Conservation (phyloP, 1,139 yeast species). For the Scheffersomyces parashehatae region DNA sequence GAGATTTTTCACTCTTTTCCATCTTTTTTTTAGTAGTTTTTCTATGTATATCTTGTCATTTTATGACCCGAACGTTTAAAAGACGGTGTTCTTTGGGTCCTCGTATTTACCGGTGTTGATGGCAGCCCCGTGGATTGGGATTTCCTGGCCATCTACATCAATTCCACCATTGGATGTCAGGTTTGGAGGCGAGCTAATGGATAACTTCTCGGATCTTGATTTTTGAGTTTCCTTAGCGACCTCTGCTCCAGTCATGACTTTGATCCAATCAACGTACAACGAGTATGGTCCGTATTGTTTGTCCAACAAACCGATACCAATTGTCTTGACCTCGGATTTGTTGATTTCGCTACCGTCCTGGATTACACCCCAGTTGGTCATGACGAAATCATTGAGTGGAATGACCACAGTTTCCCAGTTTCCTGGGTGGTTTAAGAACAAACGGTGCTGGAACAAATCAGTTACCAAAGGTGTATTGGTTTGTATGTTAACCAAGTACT, state of each 20-base stretch:
- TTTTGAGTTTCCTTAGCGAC: constrained; percentile 38
- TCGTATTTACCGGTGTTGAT: constrained; percentile 23
- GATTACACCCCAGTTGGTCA: constrained; percentile 81
- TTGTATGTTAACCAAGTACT: constrained; percentile 78
- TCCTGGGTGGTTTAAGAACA: constrained; percentile 72
- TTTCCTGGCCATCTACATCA: constrained; percentile 1
- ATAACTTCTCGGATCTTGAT: constrained; percentile 30
- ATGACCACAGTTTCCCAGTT: constrained; percentile 84
- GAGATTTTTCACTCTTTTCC: too few relatives aligned
- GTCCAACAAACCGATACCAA: constrained; percentile 81
- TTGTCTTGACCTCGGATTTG: constrained; percentile 63
- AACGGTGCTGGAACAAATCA: constrained; percentile 79
- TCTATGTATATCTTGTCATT: too few relatives aligned
- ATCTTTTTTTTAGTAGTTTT: too few relatives aligned
- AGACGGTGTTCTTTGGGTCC: constrained; percentile 36
- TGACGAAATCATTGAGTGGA: constrained; percentile 74
- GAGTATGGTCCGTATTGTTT: constrained; percentile 77
- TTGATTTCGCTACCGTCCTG: constrained; percentile 68
- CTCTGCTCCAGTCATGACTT: constrained; percentile 63
- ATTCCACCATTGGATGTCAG: constrained; percentile 8
- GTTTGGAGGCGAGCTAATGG: constrained; percentile 9
- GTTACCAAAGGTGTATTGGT: constrained; percentile 78
- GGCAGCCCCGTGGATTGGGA: constrained; percentile 16
- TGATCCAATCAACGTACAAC: constrained; percentile 71
- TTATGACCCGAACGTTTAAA: constrained; percentile 12